A percentile compares a stretch with the other conserved stretches of the same genome.
Evolutionary conservation across 352 stramenopile species (phyloP).

Genomic region (Phytophthora pluvialis): DNA sequence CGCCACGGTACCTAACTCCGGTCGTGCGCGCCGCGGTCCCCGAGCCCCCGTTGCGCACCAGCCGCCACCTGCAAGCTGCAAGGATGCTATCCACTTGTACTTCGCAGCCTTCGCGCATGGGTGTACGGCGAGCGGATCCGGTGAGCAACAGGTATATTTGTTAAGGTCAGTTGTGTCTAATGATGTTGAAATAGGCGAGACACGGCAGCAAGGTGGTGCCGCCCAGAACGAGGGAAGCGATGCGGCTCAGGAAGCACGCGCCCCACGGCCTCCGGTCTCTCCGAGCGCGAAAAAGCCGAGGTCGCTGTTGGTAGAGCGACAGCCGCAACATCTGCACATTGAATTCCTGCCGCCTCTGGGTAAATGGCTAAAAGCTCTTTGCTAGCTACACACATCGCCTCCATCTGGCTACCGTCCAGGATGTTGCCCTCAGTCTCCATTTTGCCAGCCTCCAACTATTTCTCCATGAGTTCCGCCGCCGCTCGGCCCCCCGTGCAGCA

Average conservation of each 20-base stretch:
- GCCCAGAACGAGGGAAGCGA: constrained; percentile 75
- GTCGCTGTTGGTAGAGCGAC: too few relatives aligned
- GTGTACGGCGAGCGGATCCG: too few relatives aligned
- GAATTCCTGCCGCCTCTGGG: too few relatives aligned
- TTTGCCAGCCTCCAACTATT: background rate
- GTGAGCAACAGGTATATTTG: too few relatives aligned
- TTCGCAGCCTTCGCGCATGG: too few relatives aligned
- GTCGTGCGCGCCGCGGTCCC: too few relatives aligned
- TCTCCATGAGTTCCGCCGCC: constrained; percentile 11
- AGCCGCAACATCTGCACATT: too few relatives aligned
- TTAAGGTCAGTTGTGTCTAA: too few relatives aligned
- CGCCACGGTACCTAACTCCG: too few relatives aligned
- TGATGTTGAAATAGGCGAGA: constrained; percentile 12
- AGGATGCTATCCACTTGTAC: too few relatives aligned
- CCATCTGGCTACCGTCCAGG: background rate
- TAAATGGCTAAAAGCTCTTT: background rate
- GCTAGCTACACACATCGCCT: constrained; percentile 12
- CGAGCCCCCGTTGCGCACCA: too few relatives aligned
- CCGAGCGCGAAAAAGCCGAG: constrained; percentile 70
- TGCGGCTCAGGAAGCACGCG: constrained; percentile 69
- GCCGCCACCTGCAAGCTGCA: too few relatives aligned
- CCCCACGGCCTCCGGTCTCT: constrained; percentile 48
- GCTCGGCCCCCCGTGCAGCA: constrained; percentile 15
- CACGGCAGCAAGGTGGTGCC: constrained; percentile 66
- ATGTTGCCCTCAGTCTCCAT: constrained; percentile 3